phyloP scores from a whole-genome alignment of 2,329 filamentous ascomycete genomes.

The Stemphylium lycopersici region DNA sequence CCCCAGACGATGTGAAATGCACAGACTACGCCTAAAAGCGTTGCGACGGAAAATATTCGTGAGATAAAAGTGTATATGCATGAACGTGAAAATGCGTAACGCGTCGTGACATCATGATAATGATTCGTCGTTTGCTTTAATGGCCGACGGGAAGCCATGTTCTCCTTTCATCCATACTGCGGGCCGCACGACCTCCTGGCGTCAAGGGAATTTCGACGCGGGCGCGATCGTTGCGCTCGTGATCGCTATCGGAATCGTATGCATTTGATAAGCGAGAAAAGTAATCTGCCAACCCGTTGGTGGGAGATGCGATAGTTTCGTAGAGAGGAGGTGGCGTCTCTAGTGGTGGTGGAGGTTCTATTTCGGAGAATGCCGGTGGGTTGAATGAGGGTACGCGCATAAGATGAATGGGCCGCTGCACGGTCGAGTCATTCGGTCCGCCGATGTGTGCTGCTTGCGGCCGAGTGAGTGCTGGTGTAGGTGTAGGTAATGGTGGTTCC shows the following conservation, averaged over 20 bases:
- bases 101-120: slow-evolving; percentile 41
- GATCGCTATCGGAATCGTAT: slow-evolving; percentile 65
- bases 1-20: neutral
- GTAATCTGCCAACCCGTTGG: slow-evolving; percentile 78
- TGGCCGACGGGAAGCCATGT: slow-evolving; percentile 59
- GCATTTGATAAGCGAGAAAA: slow-evolving; percentile 77
- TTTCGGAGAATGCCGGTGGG: slow-evolving; percentile 84
- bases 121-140: slow-evolving; percentile 14
- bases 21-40: slow-evolving; percentile 6
- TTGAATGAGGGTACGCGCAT: slow-evolving; percentile 84
- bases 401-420: slow-evolving; percentile 79
- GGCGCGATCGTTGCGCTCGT: slow-evolving; percentile 47
- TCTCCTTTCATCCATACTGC: slow-evolving; percentile 68
- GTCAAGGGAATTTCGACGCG: slow-evolving; percentile 66
- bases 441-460: slow-evolving; percentile 54
- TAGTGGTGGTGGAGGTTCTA: slow-evolving; percentile 74
- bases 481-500: slow-evolving; percentile 24
- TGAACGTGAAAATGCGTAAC: slow-evolving; percentile 16
- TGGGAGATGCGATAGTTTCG: slow-evolving; percentile 76
- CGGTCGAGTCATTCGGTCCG: slow-evolving; percentile 54
- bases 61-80: slow-evolving; percentile 16
- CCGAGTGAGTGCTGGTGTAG: slow-evolving; percentile 55
- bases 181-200: slow-evolving; percentile 65
- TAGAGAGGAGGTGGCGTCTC: slow-evolving; percentile 87
- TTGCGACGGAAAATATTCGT: neutral